Percentiles rank a stretch among this genome's conserved stretches.
phyloP scores from a whole-genome alignment of 306 rosid genomes.

The Inga oerstediana region DNA sequence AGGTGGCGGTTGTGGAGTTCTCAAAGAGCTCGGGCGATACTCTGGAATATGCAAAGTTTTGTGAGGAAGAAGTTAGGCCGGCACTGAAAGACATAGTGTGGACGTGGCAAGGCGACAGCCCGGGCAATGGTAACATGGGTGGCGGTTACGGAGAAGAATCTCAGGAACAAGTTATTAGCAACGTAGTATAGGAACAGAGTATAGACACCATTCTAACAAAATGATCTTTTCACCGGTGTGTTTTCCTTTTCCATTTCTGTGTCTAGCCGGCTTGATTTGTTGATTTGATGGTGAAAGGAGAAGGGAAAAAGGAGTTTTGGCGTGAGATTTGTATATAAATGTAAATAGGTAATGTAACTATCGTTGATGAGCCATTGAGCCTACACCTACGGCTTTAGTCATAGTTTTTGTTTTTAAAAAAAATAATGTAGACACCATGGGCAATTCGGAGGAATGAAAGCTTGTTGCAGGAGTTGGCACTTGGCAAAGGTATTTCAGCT shows the following conservation, averaged over 20 bases:
- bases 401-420: not conserved
- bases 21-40: constrained; percentile 72
- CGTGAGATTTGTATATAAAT: constrained; percentile 7
- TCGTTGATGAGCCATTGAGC: not conserved
- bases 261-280: not conserved
- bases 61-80: constrained; percentile 71
- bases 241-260: not conserved
- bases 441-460: not conserved
- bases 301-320: not conserved
- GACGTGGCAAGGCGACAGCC: constrained; percentile 81
- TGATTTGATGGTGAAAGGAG: not conserved
- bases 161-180: not conserved
- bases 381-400: not conserved
- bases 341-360: not conserved
- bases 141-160: constrained; percentile 21
- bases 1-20: constrained; percentile 72
- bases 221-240: not conserved
- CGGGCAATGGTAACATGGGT: constrained; percentile 4
- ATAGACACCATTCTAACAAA: not conserved
- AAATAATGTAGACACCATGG: not conserved
- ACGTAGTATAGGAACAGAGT: not conserved
- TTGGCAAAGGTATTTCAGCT: no score
- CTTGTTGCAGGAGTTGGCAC: no score
- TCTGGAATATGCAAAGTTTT: constrained; percentile 66
- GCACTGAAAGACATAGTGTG: constrained; percentile 74